Evolutionary conservation across 1,284 basidiomycete species (phyloP).

Genomic region (Cystobasidium sp.): DNA sequence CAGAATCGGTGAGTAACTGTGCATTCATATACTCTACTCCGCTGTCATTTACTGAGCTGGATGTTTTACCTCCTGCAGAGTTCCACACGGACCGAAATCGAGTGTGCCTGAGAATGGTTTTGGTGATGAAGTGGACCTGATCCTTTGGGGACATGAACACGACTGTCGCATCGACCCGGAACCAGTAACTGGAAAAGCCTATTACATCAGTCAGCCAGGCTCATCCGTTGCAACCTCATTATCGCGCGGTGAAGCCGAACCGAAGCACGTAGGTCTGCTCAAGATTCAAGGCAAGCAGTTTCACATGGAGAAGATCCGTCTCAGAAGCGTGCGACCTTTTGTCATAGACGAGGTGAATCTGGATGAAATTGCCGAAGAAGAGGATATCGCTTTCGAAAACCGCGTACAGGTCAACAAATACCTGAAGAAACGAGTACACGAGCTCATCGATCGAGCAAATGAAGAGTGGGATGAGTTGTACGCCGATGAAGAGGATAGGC

Average conservation of each 20-base stretch:
- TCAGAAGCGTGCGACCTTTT: conserved; percentile 92
- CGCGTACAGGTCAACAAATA: conserved; percentile 80
- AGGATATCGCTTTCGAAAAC: conserved; percentile 72
- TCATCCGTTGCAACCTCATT: conserved; percentile 92
- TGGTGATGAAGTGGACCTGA: conserved; percentile 89
- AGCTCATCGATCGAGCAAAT: conserved; percentile 76
- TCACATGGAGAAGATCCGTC: conserved; percentile 77
- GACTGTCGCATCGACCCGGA: conserved; percentile 93
- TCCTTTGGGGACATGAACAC: conserved; percentile 99
- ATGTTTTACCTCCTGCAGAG: conserved; percentile 62
- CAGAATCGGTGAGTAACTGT: conserved; percentile 79
- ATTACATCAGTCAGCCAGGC: conserved; percentile 92
- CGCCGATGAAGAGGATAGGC: conserved; percentile 60
- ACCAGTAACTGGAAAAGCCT: conserved; percentile 84
- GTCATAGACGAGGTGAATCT: conserved; percentile 84
- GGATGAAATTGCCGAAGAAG: conserved; percentile 65
- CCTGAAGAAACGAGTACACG: conserved; percentile 74
- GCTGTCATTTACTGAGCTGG: neutral
- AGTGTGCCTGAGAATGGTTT: conserved; percentile 96
- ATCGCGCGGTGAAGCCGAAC: conserved; percentile 83
- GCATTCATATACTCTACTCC: neutral
- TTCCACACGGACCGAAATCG: conserved; percentile 89
- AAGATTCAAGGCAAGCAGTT: conserved; percentile 86
- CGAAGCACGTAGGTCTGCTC: conserved; percentile 89
- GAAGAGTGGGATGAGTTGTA: conserved; percentile 79